Percentiles rank a stretch among this genome's conserved stretches.
Evolutionary conservation across 176 grass and related monocot genomes (phyloP).

Genomic region (Aegilops longissima): DNA sequence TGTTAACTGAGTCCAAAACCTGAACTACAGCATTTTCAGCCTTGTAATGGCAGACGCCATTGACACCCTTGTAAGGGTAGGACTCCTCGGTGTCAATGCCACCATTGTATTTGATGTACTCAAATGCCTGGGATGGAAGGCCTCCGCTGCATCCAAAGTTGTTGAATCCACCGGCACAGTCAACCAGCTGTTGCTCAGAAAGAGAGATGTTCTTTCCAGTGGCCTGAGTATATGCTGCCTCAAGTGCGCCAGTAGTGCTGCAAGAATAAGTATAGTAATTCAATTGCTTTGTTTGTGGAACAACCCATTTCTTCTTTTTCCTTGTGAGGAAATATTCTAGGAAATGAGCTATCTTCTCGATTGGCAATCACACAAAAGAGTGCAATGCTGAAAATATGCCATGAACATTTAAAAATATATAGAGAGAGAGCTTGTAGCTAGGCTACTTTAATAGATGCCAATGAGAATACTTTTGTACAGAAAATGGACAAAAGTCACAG

Average conservation of each 20-base stretch:
- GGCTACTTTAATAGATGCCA: background rate
- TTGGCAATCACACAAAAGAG: background rate
- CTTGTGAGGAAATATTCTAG: background rate
- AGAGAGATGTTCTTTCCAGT: conserved; percentile 75
- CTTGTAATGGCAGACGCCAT: conserved; percentile 66
- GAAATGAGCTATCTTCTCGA: background rate
- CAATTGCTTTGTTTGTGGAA: background rate
- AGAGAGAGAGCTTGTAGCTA: background rate
- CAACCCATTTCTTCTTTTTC: background rate
- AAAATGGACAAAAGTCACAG: background rate
- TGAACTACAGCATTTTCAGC: conserved; percentile 63
- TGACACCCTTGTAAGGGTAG: conserved; percentile 91
- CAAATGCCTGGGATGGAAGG: conserved; percentile 91
- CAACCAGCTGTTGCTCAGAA: conserved; percentile 98
- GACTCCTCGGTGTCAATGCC: conserved; percentile 91
- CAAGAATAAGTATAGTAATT: conserved; percentile 30
- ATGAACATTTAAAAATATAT: no score
- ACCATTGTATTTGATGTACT: conserved; percentile 95
- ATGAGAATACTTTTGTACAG: background rate
- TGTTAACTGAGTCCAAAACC: conserved; percentile 76
- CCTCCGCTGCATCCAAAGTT: conserved; percentile 94
- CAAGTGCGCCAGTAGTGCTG: conserved; percentile 97
- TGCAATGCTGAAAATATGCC: background rate
- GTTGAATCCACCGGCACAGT: conserved; percentile 70
- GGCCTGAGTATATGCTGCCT: conserved; percentile 90